A percentile compares a stretch with the other conserved stretches of the same genome.
These are phyloP conservation scores for Mercurialis annua DNA, from an alignment of 345 rosid genomes.

Conservation along the genomic window DNA sequence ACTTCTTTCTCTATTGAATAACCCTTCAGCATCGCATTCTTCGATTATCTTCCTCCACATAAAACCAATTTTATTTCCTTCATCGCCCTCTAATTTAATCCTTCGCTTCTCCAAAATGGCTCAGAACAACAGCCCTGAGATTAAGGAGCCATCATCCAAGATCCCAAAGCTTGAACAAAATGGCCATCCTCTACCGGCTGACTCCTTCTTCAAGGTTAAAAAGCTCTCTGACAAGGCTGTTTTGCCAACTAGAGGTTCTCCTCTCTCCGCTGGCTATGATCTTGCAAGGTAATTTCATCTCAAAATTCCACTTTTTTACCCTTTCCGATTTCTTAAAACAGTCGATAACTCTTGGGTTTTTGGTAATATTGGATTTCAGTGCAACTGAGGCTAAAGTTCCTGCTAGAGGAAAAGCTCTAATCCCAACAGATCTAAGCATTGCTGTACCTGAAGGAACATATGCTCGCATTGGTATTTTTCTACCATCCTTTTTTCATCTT, in stretches of 20 bases:
- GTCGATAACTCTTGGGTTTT: neutral
- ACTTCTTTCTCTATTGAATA: neutral
- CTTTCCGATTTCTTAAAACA: neutral
- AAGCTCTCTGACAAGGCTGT: conserved; percentile 74
- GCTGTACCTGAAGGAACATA: conserved; percentile 68
- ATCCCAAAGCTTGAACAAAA: conserved; percentile 44
- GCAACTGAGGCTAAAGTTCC: conserved; percentile 65
- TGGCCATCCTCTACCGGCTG: conserved; percentile 24
- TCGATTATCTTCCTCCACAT: too few species aligned
- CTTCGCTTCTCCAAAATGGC: neutral
- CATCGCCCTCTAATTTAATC: neutral
- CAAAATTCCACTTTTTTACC: too few species aligned
- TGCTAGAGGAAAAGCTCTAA: conserved; percentile 74
- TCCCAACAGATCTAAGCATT: conserved; percentile 74
- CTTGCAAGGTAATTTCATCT: conserved; percentile 45
- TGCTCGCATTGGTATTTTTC: conserved; percentile 57
- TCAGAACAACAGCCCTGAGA: neutral
- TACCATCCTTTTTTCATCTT: too few species aligned
- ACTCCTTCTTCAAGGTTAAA: conserved; percentile 47
- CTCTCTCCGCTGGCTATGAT: conserved; percentile 79
- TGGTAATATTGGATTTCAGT: conserved; percentile 21
- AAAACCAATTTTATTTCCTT: neutral
- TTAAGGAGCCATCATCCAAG: conserved; percentile 28
- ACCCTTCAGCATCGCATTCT: too few species aligned
- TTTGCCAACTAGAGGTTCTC: conserved; percentile 62